Evolutionary conservation across 1,284 basidiomycete species (phyloP).

Genomic region (Quambalaria eucalypti): DNA sequence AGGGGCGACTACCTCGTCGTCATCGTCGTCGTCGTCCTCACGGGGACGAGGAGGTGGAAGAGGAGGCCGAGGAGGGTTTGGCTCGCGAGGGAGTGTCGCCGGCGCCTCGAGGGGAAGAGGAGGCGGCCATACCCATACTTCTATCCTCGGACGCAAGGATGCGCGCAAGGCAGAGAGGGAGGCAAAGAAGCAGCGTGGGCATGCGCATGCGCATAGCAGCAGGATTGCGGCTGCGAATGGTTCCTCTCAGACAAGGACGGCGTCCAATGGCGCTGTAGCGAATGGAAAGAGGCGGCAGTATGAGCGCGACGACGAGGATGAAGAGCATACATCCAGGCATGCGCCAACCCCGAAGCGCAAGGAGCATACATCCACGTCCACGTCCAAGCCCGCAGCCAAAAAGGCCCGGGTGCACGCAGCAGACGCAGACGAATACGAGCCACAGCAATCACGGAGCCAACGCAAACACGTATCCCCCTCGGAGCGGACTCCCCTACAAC

Average conservation of each 20-base stretch:
- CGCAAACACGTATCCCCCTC: too few relatives aligned
- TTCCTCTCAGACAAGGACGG: too few relatives aligned
- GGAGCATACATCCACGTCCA: too few relatives aligned
- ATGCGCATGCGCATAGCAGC: not conserved
- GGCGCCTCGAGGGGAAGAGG: slow-evolving; percentile 7
- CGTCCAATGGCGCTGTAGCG: too few relatives aligned
- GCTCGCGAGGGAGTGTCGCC: slow-evolving; percentile 11
- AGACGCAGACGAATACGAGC: not conserved
- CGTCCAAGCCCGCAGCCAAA: too few relatives aligned
- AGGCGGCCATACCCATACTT: not conserved
- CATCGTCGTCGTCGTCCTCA: too few relatives aligned
- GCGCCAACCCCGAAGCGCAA: too few relatives aligned
- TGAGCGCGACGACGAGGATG: not conserved
- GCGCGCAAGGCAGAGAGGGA: slow-evolving; percentile 6
- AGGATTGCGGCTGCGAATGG: too few relatives aligned
- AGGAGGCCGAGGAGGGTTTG: not conserved
- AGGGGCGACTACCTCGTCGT: too few relatives aligned
- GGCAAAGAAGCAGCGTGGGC: slow-evolving; percentile 2
- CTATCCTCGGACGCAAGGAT: slow-evolving; percentile 13
- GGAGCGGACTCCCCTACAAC: too few relatives aligned
- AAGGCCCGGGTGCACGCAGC: too few relatives aligned
- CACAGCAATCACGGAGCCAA: not conserved
- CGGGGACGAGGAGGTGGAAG: not conserved
- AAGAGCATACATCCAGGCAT: too few relatives aligned
- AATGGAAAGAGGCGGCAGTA: not conserved